Conservation (phyloP, 179 eudicot genomes). For the Silene noctiflora region DNA sequence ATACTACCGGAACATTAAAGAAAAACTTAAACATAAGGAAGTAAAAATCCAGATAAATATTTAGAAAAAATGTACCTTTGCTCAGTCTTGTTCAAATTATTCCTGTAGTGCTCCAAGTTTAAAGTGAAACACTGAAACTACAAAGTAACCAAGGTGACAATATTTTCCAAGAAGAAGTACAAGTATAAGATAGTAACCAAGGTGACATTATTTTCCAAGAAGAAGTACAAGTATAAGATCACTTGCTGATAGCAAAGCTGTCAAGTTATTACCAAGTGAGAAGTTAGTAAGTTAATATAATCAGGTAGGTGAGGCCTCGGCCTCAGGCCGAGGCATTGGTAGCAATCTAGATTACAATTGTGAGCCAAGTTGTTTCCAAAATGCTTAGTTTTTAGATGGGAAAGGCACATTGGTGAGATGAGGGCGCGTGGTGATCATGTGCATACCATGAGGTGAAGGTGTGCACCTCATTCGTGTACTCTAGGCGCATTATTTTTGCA, state of each 20-base stretch:
- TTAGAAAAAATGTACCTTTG: constrained; percentile 16
- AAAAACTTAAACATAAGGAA: background rate
- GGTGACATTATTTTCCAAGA: constrained; percentile 9
- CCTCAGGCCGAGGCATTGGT: background rate
- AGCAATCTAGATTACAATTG: background rate
- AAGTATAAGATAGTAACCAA: constrained; percentile 2
- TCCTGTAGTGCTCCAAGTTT: background rate
- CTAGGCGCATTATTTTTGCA: no score
- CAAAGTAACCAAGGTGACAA: constrained; percentile 3
- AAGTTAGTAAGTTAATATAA: background rate
- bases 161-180: constrained; percentile 12
- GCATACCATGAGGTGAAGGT: no score
- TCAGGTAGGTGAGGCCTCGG: background rate
- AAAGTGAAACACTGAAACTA: background rate
- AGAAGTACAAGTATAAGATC: constrained; percentile 6
- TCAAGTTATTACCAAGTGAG: background rate
- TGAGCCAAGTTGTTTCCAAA: background rate
- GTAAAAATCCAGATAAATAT: background rate
- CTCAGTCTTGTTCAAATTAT: constrained; percentile 9
- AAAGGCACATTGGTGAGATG: background rate
- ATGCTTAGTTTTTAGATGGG: background rate
- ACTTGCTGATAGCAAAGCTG: constrained; percentile 6
- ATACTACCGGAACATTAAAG: background rate
- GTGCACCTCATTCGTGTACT: no score
- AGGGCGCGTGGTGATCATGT: background rate